Evolutionary conservation across 2,329 filamentous ascomycete species (phyloP).

Genomic region (Colletotrichum graminicola): DNA sequence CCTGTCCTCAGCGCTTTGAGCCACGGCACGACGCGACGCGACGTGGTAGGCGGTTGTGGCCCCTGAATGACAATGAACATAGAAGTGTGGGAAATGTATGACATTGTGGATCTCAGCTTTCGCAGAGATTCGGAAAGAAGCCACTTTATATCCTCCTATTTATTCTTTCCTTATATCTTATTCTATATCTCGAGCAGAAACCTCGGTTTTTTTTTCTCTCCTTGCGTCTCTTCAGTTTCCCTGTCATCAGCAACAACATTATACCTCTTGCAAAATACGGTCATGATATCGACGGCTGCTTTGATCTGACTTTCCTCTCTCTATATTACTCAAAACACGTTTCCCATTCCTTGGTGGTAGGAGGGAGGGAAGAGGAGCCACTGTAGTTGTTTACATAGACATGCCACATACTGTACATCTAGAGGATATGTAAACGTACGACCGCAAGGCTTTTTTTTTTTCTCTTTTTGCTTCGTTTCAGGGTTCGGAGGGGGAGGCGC

Average conservation of each 20-base stretch:
- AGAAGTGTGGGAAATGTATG: conserved; percentile 37
- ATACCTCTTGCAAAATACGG: conserved; percentile 34
- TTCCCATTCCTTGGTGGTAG: conserved; percentile 13
- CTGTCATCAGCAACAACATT: background rate
- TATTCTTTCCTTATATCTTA: conserved; percentile 40
- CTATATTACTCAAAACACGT: background rate
- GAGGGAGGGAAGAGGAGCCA: background rate
- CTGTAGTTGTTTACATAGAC: conserved; percentile 16
- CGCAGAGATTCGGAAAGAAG: conserved; percentile 33
- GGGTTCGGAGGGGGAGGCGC: background rate
- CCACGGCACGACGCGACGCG: background rate
- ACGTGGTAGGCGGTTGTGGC: background rate
- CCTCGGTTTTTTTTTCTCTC: conserved; percentile 6
- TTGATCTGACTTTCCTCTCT: conserved; percentile 14
- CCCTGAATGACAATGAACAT: conserved; percentile 36
- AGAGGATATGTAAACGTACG: background rate
- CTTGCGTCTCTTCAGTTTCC: conserved; percentile 29
- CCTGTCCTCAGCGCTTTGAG: background rate
- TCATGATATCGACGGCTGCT: conserved; percentile 37
- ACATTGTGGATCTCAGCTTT: conserved; percentile 27
- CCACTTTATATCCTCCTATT: conserved; percentile 38
- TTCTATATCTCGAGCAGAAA: conserved; percentile 29
- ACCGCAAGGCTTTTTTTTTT: background rate
- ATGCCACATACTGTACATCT: conserved; percentile 4
- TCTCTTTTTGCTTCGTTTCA: no score